Conservation (phyloP, 176 grass and related monocot genomes). For the Zoysia japonica region DNA sequence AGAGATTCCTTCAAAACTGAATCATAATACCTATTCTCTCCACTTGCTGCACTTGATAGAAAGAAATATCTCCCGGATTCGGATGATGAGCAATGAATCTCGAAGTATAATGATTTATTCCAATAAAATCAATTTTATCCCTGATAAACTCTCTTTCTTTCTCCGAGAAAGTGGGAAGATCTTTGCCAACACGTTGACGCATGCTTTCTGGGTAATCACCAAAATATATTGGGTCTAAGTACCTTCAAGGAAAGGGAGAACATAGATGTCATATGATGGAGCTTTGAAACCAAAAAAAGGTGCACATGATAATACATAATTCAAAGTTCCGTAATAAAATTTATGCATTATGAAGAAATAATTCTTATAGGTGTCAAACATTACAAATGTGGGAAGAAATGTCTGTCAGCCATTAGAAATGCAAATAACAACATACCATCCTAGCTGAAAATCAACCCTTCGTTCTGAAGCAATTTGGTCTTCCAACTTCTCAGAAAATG, state of each 20-base stretch:
- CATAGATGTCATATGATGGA: neutral
- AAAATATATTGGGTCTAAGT: conserved; percentile 87
- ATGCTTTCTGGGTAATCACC: conserved; percentile 95
- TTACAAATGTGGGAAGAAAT: neutral
- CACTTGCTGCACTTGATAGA: conserved; percentile 70
- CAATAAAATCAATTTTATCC: conserved; percentile 93
- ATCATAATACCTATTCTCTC: conserved; percentile 64
- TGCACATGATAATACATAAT: neutral
- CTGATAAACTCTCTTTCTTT: conserved; percentile 78
- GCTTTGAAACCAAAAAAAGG: neutral
- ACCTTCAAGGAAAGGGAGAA: conserved; percentile 53
- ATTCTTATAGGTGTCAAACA: neutral
- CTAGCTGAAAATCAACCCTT: conserved; percentile 90
- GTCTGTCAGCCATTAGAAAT: neutral
- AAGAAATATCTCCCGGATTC: conserved; percentile 51
- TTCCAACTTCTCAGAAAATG: conserved; percentile 76
- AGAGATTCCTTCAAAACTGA: neutral
- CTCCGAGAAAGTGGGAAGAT: conserved; percentile 87
- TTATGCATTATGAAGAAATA: neutral
- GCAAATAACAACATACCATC: conserved; percentile 61
- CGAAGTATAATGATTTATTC: conserved; percentile 92
- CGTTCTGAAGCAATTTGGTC: conserved; percentile 73
- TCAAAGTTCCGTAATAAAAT: neutral
- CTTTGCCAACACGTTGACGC: conserved; percentile 66
- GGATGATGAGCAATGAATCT: conserved; percentile 73